phyloP scores from a whole-genome alignment of 441 rosid genomes.

The Corymbia citriodora region DNA sequence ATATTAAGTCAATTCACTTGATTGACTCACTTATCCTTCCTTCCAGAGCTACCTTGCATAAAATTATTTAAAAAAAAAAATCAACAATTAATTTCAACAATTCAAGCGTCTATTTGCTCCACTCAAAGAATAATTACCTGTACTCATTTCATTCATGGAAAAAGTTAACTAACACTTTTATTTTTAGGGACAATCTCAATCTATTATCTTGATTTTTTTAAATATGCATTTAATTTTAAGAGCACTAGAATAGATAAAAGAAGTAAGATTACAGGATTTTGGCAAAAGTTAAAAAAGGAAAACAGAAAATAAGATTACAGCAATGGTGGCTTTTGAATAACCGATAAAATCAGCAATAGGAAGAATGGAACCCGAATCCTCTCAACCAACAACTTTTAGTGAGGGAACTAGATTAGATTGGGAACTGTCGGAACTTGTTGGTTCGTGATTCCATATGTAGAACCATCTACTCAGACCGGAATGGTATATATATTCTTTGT shows the following conservation, averaged over 20 bases:
- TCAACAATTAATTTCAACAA: not conserved
- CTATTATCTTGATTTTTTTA: not conserved
- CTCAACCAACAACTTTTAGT: not conserved
- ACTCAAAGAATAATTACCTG: not conserved
- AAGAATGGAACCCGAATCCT: not conserved
- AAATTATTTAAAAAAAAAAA: too few species aligned
- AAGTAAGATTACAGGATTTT: too few species aligned
- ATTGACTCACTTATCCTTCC: too few species aligned
- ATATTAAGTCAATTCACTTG: too few species aligned
- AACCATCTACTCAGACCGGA: too few species aligned
- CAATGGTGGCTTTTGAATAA: not conserved
- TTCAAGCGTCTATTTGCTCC: not conserved
- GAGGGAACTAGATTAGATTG: too few species aligned
- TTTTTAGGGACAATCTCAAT: not conserved
- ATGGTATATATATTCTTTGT: too few species aligned
- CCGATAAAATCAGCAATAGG: not conserved
- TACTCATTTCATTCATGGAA: not conserved
- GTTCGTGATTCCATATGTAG: too few species aligned
- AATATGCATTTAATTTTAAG: too few species aligned
- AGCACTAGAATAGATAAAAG: too few species aligned
- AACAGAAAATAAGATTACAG: not conserved
- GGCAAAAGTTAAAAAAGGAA: not conserved
- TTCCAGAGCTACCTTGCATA: too few species aligned
- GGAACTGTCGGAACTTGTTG: too few species aligned
- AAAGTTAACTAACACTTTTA: not conserved